Conservation (phyloP, 2,329 filamentous ascomycete genomes). For the Xylaria sp. region DNA sequence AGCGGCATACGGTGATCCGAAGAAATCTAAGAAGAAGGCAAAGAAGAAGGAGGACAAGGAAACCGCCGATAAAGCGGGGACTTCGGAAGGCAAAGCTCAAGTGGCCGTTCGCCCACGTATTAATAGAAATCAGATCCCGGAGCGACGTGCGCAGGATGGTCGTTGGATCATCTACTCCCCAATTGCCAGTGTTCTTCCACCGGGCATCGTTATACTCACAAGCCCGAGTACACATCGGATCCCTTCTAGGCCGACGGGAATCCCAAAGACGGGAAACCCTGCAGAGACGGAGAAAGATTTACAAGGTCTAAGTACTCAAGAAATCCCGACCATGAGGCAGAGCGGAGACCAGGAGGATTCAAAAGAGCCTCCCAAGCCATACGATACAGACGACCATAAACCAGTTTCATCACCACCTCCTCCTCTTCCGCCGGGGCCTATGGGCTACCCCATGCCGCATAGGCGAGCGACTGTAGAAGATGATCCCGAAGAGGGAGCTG, state of each 20-base stretch:
- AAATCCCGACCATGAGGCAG: background rate
- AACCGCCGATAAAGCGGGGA: background rate
- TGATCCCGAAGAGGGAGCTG: background rate
- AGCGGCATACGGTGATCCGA: background rate
- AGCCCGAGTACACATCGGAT: too few relatives aligned
- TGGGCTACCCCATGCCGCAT: background rate
- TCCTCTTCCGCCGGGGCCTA: background rate
- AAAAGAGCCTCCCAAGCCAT: background rate
- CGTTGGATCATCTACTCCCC: conserved; percentile 16
- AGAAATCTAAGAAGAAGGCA: background rate
- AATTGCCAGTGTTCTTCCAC: background rate
- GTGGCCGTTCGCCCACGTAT: background rate
- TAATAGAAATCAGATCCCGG: background rate
- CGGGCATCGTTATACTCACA: background rate
- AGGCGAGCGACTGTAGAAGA: conserved; percentile 23
- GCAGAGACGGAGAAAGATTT: background rate
- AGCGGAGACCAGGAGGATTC: background rate
- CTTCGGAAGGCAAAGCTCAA: conserved; percentile 4
- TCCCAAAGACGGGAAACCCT: background rate
- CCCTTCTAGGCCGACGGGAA: background rate
- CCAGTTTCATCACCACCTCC: background rate
- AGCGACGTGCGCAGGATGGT: conserved; percentile 15
- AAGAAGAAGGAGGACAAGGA: conserved; percentile 5
- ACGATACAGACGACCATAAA: background rate
- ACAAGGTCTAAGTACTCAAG: background rate